These are phyloP conservation scores for Phytopythium litorale DNA, from an alignment of 352 stramenopile species.

Conservation along the genomic window DNA sequence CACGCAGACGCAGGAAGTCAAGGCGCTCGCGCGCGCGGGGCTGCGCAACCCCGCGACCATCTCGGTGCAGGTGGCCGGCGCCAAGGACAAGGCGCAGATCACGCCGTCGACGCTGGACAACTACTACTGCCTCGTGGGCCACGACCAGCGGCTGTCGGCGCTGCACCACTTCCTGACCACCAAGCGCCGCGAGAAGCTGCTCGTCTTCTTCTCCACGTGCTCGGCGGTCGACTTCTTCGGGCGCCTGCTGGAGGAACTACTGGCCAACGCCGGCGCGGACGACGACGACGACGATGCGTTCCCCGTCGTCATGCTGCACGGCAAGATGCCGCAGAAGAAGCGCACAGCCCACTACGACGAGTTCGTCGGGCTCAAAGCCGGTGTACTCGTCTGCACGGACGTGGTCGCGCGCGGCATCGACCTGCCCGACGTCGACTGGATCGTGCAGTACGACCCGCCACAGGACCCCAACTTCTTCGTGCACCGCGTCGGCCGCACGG, in stretches of 20 bases:
- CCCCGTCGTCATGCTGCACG: slow-evolving; percentile 84
- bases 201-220: slow-evolving; percentile 99
- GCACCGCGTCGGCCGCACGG: slow-evolving; percentile 97
- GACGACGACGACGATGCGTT: slow-evolving; percentile 17
- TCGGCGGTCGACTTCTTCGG: slow-evolving; percentile 98
- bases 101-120: slow-evolving; percentile 87
- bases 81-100: slow-evolving; percentile 61
- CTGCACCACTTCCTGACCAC: slow-evolving; percentile 92
- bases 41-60: slow-evolving; percentile 98
- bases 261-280: slow-evolving; percentile 11
- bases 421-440: slow-evolving; percentile 98
- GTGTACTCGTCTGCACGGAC: slow-evolving; percentile 98
- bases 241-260: slow-evolving; percentile 82
- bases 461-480: slow-evolving; percentile 99
- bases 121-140: slow-evolving; percentile 92
- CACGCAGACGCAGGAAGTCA: slow-evolving; percentile 94
- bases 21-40: slow-evolving; percentile 92
- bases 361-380: slow-evolving; percentile 51
- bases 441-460: slow-evolving; percentile 98
- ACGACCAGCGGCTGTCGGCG: slow-evolving; percentile 93
- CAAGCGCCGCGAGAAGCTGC: slow-evolving; percentile 89
- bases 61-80: slow-evolving; percentile 91
- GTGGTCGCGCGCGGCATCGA: slow-evolving; percentile 98
- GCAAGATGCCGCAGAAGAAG: slow-evolving; percentile 94
- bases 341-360: slow-evolving; percentile 74